Base-by-base conservation (phyloP, 176 grass and related monocot species). In the Lolium rigidum region DNA sequence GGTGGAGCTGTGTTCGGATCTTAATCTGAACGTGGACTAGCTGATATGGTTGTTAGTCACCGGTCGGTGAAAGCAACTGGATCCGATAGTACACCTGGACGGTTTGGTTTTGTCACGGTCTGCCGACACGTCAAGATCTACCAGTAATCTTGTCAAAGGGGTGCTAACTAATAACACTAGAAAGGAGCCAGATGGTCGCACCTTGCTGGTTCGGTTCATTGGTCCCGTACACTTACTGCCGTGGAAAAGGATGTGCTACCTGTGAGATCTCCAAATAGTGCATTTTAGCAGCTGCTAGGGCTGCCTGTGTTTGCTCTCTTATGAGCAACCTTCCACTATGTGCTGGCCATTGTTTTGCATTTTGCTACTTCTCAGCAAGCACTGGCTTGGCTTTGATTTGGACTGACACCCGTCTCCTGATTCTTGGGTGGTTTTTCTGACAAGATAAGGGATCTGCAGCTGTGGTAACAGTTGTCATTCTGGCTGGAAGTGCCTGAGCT, bases 171-270 rank as follows among this genome's bases (percentile, higher is more conserved):
- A 48, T 37, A 39, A 22, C 56, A 76, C 57, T 63, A 21, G 82
- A 62, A 52, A 60, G 61, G 16, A 55, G 81, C 77, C 81, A 24
- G 16, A 47, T 80, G 66, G 66, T 38, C 41, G 52, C 41, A 11
- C 5, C 51, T 31, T 63, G 77, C 77, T 84, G 76, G 80, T 59
- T 77, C 4, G 12, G 64, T 60, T 38, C 51, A 14, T 26, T 22
- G 79, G 77, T 74, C 51, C 62, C 0, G 24, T 76, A 52, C 41
- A 47, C 60, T 41, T 82, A 69, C 83, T 35, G 60, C 71, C n/a
- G 49, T 71, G 52, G 88, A 88, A 85, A 85, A 78, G 43, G 85
- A 77, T 58, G 76, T 68, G 69, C 69, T 88, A 88, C 85, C 89
- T 77, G 76, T 80, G 76, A 91, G 47, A 38, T 82, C 68, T 62